A percentile compares a stretch with the other conserved stretches of the same genome.
These are phyloP conservation scores for Leptoxyphium fumago DNA, from an alignment of 2,329 filamentous ascomycete genomes.

Conservation along the genomic window DNA sequence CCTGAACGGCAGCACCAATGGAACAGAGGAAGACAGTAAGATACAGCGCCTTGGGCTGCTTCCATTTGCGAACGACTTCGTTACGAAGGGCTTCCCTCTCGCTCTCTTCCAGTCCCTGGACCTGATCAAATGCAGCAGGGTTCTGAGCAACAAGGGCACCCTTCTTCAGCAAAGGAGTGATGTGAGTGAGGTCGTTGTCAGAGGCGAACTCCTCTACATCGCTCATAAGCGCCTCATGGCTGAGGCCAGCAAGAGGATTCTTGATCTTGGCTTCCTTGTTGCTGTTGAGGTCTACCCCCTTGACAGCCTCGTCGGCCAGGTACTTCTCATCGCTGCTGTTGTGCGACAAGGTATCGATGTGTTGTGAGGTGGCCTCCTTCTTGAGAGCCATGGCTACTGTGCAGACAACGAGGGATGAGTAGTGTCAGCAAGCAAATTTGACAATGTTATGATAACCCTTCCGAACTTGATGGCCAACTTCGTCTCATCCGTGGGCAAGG, in stretches of 20 bases:
- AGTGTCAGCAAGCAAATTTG: no score
- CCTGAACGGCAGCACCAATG: constrained; percentile 17
- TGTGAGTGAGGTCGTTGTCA: constrained; percentile 42
- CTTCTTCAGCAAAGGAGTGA: constrained; percentile 44
- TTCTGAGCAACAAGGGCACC: constrained; percentile 60
- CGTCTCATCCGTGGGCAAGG: no score
- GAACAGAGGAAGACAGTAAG: constrained; percentile 40
- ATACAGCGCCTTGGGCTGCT: constrained; percentile 46
- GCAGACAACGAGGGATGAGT: not conserved
- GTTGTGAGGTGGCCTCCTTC: not conserved
- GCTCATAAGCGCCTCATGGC: constrained; percentile 33
- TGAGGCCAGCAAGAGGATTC: constrained; percentile 42
- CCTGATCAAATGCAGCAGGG: constrained; percentile 45
- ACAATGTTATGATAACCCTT: no score
- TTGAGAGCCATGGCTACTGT: not conserved
- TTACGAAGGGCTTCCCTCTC: constrained; percentile 46
- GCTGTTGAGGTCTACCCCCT: constrained; percentile 9
- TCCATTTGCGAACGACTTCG: constrained; percentile 52
- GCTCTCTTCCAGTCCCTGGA: constrained; percentile 43
- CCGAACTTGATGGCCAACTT: no score
- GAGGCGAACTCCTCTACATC: constrained; percentile 47
- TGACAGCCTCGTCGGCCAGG: constrained; percentile 1
- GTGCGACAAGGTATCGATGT: not conserved
- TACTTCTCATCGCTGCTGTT: constrained; percentile 1
- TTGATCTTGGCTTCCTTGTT: constrained; percentile 30